Conservation (phyloP, 1,139 yeast genomes). For the Taiozyma onychis region DNA sequence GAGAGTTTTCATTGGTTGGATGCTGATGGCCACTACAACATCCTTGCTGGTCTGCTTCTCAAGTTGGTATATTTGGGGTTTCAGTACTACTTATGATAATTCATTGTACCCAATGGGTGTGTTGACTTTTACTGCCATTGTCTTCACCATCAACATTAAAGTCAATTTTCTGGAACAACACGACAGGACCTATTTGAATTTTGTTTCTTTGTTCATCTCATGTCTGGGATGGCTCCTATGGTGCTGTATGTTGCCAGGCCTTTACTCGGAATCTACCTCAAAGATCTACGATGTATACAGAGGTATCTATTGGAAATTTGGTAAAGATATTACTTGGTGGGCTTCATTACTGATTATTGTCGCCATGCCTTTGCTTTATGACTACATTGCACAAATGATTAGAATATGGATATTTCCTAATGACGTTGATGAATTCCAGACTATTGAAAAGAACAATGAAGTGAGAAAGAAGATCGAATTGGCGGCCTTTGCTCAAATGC, state of each 20-base stretch:
- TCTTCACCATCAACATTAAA: constrained; percentile 69
- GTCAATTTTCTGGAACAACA: constrained; percentile 83
- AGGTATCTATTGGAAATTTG: constrained; percentile 68
- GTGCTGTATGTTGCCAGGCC: constrained; percentile 69
- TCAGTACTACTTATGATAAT: constrained; percentile 59
- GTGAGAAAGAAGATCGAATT: constrained; percentile 68
- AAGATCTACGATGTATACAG: constrained; percentile 68
- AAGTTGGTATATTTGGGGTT: constrained; percentile 65
- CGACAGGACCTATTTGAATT: constrained; percentile 57
- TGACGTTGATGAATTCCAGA: constrained; percentile 76
- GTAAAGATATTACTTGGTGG: constrained; percentile 83
- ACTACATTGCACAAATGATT: constrained; percentile 54
- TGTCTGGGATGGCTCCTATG: constrained; percentile 85
- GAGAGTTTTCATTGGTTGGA: constrained; percentile 69
- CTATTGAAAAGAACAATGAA: constrained; percentile 64
- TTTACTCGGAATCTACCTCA: constrained; percentile 54
- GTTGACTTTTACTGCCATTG: constrained; percentile 64
- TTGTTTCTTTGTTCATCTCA: constrained; percentile 66
- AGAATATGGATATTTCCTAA: constrained; percentile 55
- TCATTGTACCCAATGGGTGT: constrained; percentile 80
- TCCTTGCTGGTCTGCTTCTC: constrained; percentile 68
- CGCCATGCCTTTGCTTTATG: constrained; percentile 58
- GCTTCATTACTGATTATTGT: constrained; percentile 55
- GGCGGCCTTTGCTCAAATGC: constrained; percentile 64
- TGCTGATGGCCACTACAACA: constrained; percentile 68